These are phyloP conservation scores for Haematococcus sp. DNA, from an alignment of 139 green algal genomes.

Conservation along the genomic window DNA sequence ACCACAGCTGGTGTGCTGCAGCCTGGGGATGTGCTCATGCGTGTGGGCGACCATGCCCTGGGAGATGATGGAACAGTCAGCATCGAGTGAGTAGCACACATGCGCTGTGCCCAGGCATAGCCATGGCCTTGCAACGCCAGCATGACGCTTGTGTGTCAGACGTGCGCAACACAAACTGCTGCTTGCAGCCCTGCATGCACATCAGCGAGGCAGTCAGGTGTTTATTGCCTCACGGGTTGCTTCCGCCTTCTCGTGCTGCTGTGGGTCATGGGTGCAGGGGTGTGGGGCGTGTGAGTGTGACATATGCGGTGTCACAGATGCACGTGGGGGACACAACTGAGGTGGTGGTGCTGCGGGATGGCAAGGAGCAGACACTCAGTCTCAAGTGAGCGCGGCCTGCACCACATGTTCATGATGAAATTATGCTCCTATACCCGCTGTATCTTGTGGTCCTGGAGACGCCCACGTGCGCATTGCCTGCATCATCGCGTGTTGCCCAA, in stretches of 20 bases:
- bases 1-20: not conserved
- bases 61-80: slow-evolving; percentile 21
- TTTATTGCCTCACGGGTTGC: too few relatives aligned
- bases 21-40: slow-evolving; percentile 16
- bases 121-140: too few relatives aligned
- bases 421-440: too few relatives aligned
- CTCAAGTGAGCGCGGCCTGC: too few relatives aligned
- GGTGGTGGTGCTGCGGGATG: slow-evolving; percentile 15
- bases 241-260: not conserved
- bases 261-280: not conserved
- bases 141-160: too few relatives aligned
- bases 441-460: too few relatives aligned
- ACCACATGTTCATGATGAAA: too few relatives aligned
- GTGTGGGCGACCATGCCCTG: slow-evolving; percentile 10
- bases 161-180: too few relatives aligned
- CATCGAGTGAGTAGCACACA: slow-evolving; percentile 11
- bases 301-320: not conserved
- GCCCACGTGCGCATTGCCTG: too few relatives aligned
- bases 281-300: not conserved
- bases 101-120: not conserved
- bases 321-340: slow-evolving; percentile 21
- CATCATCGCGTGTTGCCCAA: too few relatives aligned
- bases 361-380: not conserved
- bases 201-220: too few relatives aligned
- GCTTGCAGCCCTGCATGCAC: not conserved